Base-by-base conservation (phyloP, 345 rosid species). In the Camelina hispida region DNA sequence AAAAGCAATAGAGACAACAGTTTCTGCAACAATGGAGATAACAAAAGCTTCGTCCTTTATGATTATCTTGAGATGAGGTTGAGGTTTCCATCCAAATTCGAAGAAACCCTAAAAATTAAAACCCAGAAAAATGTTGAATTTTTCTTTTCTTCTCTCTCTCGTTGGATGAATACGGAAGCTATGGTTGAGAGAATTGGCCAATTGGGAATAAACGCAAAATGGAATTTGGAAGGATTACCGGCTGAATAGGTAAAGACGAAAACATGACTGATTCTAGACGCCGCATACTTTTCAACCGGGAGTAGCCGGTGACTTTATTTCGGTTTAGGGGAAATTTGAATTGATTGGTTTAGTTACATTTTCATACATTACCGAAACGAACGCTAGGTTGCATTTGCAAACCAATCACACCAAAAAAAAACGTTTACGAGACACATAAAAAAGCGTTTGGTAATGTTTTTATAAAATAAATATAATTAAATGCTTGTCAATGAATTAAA, bases 231-330 rank as follows among this genome's bases (percentile, higher is more conserved):
- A 44, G 62, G 69, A 63, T 0, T 68, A 69, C 79, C 79, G 74
- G 69, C 42, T 76, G 65, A 76, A 69, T 69, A 22, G 80, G 80
- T 68, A n/a, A 14, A 62, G 59, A 46, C 57, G 70, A 59, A 22
- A 7, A 46, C 63, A 70, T 53, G 34, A 76, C 43, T 22, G 47
- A 47, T 66, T 66, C 63, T 18, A 62, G 59, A 58, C 44, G 53
- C 64, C 66, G 72, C 44, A 7, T 51, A 40, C 40, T 46, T 38
- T 47, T 40, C 47, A 67, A 75, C 74, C 68, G 62, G 68, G 17
- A 60, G 10, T 68, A 68, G 74, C 63, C 74, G 79, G 79, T 59
- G 34, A 35, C 47, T 71, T 71, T 58, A 30, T 43, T 43, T 43
- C 38, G 38, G 37, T 43, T 62, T 62, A 28, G 4, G 11, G 15